Conservation (phyloP, 1,284 basidiomycete species). For the Hemileia vastatrix region DNA sequence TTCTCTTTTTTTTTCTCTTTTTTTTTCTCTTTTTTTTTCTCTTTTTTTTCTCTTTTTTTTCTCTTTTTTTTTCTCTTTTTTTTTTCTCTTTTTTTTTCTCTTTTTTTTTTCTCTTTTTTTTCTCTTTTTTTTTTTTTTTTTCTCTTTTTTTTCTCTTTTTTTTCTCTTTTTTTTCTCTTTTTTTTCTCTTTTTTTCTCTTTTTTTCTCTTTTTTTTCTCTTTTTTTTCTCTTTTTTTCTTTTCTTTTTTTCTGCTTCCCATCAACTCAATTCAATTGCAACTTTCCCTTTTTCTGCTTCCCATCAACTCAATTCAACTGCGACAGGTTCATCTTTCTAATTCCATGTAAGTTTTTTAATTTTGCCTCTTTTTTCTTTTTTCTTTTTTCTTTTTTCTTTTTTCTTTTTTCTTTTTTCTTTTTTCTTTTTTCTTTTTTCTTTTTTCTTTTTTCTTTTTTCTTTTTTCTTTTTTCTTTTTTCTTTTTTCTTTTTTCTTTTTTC, state of each 20-base stretch:
- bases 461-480: too few relatives aligned
- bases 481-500: too few relatives aligned
- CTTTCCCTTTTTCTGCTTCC: too few relatives aligned
- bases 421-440: too few relatives aligned
- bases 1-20: background rate
- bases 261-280: too few relatives aligned
- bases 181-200: background rate
- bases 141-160: background rate
- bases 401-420: too few relatives aligned
- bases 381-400: too few relatives aligned
- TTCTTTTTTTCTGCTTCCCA: background rate
- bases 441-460: too few relatives aligned
- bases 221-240: background rate
- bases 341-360: too few relatives aligned
- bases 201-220: background rate
- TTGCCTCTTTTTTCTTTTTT: too few relatives aligned
- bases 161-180: background rate
- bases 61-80: background rate
- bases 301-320: too few relatives aligned
- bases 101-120: background rate
- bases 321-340: too few relatives aligned
- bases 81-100: background rate
- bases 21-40: background rate
- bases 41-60: background rate
- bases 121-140: background rate